phyloP scores from a whole-genome alignment of 495 filamentous ascomycete genomes.

The Tetracladium marchalianum region DNA sequence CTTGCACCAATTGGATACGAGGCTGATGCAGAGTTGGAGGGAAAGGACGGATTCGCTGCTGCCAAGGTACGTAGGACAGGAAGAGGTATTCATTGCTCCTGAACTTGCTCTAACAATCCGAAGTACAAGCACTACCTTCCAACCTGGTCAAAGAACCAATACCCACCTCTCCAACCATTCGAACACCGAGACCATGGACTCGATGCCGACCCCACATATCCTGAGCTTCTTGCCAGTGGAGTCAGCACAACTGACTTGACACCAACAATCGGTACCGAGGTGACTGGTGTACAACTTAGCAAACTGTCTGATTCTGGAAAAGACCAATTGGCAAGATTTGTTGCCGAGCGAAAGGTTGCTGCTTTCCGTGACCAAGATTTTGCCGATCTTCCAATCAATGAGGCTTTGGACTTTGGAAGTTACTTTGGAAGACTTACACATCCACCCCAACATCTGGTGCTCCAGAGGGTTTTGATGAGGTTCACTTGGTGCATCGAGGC shows the following conservation, averaged over 20 bases:
- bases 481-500: slow-evolving; percentile 71
- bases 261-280: slow-evolving; percentile 64
- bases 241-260: slow-evolving; percentile 50
- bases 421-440: slow-evolving; percentile 81
- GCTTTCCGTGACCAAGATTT: slow-evolving; percentile 76
- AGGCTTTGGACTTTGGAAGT: slow-evolving; percentile 58
- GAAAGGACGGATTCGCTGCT: slow-evolving; percentile 33
- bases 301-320: slow-evolving; percentile 55
- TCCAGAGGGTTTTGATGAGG: slow-evolving; percentile 59
- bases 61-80: slow-evolving; percentile 19
- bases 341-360: slow-evolving; percentile 71
- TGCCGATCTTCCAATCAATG: slow-evolving; percentile 57
- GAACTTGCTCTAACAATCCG: background rate
- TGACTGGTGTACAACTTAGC: slow-evolving; percentile 68
- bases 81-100: background rate
- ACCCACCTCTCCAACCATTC: slow-evolving; percentile 57
- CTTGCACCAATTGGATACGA: slow-evolving; percentile 42
- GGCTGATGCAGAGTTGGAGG: slow-evolving; percentile 34
- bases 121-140: slow-evolving; percentile 71
- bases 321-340: slow-evolving; percentile 71
- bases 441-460: slow-evolving; percentile 71
- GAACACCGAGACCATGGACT: slow-evolving; percentile 63
- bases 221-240: slow-evolving; percentile 50
- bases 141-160: slow-evolving; percentile 57
- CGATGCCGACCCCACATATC: slow-evolving; percentile 56